Percentiles rank a stretch among this genome's conserved stretches.
Evolutionary conservation across 768 basidiomycete species (phyloP).

Genomic region (Brasilioporus rufonigricans): DNA sequence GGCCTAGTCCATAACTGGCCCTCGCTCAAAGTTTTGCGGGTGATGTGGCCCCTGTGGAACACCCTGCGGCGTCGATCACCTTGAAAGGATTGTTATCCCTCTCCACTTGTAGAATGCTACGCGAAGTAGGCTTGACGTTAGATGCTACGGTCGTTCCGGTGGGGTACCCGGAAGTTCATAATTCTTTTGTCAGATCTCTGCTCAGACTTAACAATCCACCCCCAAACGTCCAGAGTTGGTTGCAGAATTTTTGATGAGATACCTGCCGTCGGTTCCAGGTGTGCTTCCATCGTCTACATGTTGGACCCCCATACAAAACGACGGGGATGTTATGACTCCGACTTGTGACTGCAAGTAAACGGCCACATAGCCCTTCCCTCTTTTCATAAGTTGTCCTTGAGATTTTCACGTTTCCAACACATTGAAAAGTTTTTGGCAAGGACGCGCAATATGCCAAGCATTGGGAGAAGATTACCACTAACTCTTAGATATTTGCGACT

Average conservation of each 20-base stretch:
- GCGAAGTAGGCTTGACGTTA: not conserved
- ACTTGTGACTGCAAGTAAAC: no score
- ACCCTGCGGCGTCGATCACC: not conserved
- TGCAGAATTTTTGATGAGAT: not conserved
- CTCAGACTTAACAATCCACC: not conserved
- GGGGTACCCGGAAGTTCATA: not conserved
- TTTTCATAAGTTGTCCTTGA: no score
- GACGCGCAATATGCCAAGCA: no score
- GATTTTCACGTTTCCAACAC: no score
- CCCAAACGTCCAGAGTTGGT: not conserved
- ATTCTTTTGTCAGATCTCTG: not conserved
- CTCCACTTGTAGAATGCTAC: not conserved
- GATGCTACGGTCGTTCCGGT: not conserved
- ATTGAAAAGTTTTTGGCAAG: no score
- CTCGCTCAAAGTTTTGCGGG: not conserved
- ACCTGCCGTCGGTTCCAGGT: not conserved
- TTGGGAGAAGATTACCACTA: not conserved
- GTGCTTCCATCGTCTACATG: not conserved
- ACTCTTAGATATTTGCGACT: not conserved
- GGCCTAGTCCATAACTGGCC: slow-evolving; percentile 1
- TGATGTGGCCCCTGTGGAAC: not conserved
- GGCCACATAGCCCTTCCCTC: no score
- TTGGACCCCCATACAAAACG: no score
- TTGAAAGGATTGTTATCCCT: not conserved
- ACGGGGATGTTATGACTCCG: no score